phyloP scores from a whole-genome alignment of 352 stramenopile species.

The Globisporangium abappressorium region DNA sequence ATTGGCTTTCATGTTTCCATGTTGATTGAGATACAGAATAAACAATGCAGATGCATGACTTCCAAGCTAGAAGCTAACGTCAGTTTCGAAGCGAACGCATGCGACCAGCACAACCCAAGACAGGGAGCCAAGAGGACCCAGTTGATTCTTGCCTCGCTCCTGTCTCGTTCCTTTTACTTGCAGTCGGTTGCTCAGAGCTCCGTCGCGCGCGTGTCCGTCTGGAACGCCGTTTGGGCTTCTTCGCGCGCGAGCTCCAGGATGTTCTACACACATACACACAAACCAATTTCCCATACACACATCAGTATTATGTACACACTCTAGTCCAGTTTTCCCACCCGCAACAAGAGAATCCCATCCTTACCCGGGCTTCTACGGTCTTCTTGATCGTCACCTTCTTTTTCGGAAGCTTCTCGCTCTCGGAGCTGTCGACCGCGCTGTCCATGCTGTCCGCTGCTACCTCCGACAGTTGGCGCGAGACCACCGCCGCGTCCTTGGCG shows the following conservation, averaged over 20 bases:
- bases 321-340: neutral
- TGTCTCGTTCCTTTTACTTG: neutral
- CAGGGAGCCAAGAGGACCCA: too few species aligned
- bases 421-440: neutral
- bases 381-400: constrained; percentile 41
- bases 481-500: constrained; percentile 23
- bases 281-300: neutral
- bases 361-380: constrained; percentile 19
- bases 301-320: neutral
- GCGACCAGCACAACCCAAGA: too few species aligned
- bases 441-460: neutral
- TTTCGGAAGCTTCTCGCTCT: constrained; percentile 16
- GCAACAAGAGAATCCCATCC: neutral
- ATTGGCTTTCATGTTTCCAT: too few species aligned
- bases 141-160: neutral
- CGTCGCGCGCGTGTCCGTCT: constrained; percentile 16
- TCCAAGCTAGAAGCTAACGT: too few species aligned
- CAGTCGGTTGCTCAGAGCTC: constrained; percentile 22
- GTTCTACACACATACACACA: constrained; percentile 26
- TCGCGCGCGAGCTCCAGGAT: constrained; percentile 38
- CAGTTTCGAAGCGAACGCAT: too few species aligned
- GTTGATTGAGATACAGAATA: too few species aligned
- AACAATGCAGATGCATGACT: too few species aligned
- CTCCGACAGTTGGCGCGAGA: neutral
- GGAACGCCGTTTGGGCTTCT: constrained; percentile 33